These are phyloP conservation scores for Brettanomyces anomalus DNA, from an alignment of 805 yeast genomes.

Conservation along the genomic window DNA sequence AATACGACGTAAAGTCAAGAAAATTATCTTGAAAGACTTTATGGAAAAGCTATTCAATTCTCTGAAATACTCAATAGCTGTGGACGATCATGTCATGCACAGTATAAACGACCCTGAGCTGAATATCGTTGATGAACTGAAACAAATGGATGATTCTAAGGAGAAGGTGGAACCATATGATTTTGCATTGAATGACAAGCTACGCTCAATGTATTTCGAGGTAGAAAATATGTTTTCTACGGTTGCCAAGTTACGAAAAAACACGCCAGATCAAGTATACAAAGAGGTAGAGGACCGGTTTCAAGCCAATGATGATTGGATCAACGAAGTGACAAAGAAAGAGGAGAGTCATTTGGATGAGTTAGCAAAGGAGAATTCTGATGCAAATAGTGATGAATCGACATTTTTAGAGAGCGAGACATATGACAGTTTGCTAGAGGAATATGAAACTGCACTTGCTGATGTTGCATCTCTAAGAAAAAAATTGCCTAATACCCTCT, in stretches of 20 bases:
- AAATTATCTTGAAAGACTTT: slow-evolving; percentile 34
- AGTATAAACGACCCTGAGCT: not conserved
- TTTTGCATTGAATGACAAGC: slow-evolving; percentile 46
- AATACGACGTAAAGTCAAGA: slow-evolving; percentile 25
- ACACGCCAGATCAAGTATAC: slow-evolving; percentile 36
- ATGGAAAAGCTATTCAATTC: slow-evolving; percentile 47
- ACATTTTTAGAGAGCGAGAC: not conserved
- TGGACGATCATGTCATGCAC: slow-evolving; percentile 39
- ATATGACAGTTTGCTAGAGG: slow-evolving; percentile 2
- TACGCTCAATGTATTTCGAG: slow-evolving; percentile 45
- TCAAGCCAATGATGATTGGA: slow-evolving; percentile 6
- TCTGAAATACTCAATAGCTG: slow-evolving; percentile 43
- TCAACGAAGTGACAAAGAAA: slow-evolving; percentile 13
- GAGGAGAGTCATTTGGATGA: slow-evolving; percentile 8
- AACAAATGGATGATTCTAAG: slow-evolving; percentile 12
- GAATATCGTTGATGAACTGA: slow-evolving; percentile 7
- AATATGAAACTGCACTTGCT: slow-evolving; percentile 10
- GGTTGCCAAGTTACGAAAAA: slow-evolving; percentile 46
- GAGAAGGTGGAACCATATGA: slow-evolving; percentile 63
- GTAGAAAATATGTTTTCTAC: slow-evolving; percentile 57
- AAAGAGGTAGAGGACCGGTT: slow-evolving; percentile 27
- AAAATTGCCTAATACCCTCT: slow-evolving; percentile 28
- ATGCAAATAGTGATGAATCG: not conserved
- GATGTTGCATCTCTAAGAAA: slow-evolving; percentile 27
- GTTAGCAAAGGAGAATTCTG: not conserved